Conservation (phyloP, 2,329 filamentous ascomycete species). For the Colletotrichum sojae region DNA sequence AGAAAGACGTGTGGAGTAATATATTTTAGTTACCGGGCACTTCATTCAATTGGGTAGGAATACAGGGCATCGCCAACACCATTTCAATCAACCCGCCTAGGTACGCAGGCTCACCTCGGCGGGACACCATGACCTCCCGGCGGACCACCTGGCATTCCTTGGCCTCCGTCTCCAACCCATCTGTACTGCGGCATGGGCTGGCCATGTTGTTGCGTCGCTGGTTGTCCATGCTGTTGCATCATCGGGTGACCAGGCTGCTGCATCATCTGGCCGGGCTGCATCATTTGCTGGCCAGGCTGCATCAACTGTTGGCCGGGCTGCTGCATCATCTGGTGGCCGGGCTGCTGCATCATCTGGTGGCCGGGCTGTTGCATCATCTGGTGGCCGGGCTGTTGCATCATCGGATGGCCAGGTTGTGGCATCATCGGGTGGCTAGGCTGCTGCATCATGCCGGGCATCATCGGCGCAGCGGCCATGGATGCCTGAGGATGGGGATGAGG, state of each 20-base stretch:
- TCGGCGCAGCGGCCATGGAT: conserved; percentile 13
- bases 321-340: too few species aligned
- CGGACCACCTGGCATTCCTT: conserved; percentile 56
- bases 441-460: conserved; percentile 31
- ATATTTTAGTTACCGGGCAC: too few species aligned
- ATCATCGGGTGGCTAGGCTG: conserved; percentile 47
- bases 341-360: too few species aligned
- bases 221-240: too few species aligned
- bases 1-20: too few species aligned
- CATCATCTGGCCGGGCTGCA: conserved; percentile 38
- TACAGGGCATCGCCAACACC: too few species aligned
- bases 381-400: too few species aligned
- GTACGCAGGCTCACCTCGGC: conserved; percentile 4
- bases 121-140: conserved; percentile 14
- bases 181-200: conserved; percentile 50
- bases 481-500: conserved; percentile 30
- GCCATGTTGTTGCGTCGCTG: conserved; percentile 32
- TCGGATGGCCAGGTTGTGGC: conserved; percentile 15
- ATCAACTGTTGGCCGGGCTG: too few species aligned
- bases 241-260: too few species aligned
- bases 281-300: conserved; percentile 45
- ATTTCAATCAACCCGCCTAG: too few species aligned
- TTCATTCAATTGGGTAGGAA: too few species aligned
- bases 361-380: too few species aligned
- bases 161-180: conserved; percentile 62